These are phyloP conservation scores for Lactifluus piperatus DNA, from an alignment of 768 basidiomycete species.

Conservation along the genomic window DNA sequence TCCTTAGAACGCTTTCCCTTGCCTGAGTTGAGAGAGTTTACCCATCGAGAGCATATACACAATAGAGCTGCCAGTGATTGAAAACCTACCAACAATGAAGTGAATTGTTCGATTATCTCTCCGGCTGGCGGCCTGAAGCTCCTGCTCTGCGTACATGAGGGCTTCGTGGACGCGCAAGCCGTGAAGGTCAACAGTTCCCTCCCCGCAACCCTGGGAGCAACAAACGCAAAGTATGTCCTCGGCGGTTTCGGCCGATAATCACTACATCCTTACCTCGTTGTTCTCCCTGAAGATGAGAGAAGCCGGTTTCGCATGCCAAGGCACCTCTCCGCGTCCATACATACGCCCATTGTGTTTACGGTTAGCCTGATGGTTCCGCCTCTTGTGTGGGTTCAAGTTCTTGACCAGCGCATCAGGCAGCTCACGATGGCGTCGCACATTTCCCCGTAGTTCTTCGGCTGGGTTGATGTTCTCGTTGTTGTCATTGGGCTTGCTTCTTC, in stretches of 20 bases:
- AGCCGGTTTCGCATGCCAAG: not conserved
- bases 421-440: not conserved
- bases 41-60: no score
- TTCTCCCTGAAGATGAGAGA: constrained; percentile 2
- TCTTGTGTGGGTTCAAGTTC: not conserved
- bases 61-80: no score
- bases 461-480: not conserved
- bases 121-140: not conserved
- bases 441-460: not conserved
- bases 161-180: constrained; percentile 5
- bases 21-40: not conserved
- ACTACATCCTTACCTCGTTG: constrained; percentile 4
- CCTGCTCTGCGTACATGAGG: not conserved
- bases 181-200: constrained; percentile 9
- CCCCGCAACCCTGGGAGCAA: not conserved
- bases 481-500: not conserved
- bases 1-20: not conserved
- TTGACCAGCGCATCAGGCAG: not conserved
- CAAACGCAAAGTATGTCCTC: not conserved
- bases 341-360: not conserved
- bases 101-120: not conserved
- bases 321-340: not conserved
- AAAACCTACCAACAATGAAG: constrained; percentile 10
- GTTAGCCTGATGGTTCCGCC: not conserved
- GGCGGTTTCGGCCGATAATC: not conserved